phyloP scores from a whole-genome alignment of 2,329 filamentous ascomycete genomes.

The Pseudogymnoascus sp. region DNA sequence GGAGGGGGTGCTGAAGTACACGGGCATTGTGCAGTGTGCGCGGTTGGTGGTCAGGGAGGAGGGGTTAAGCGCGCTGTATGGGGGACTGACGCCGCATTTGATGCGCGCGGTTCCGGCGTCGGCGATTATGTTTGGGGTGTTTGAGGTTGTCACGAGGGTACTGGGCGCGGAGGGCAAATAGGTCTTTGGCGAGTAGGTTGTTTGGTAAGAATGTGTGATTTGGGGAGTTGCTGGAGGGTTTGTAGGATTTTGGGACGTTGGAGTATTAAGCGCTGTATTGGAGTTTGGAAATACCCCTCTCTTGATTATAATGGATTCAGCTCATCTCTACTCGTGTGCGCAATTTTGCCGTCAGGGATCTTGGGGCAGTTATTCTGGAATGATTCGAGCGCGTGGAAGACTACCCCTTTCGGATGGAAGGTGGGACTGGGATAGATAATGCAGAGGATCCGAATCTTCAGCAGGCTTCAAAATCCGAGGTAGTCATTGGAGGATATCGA shows the following conservation, averaged over 20 bases:
- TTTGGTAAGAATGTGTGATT: not conserved
- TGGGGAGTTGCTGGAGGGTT: not conserved
- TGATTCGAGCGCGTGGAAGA: not conserved
- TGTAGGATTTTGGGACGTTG: not conserved
- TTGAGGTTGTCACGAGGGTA: not conserved
- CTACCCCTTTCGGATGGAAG: not conserved
- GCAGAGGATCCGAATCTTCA: not conserved
- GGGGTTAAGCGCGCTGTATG: not conserved
- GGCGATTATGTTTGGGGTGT: not conserved
- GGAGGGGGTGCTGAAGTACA: not conserved
- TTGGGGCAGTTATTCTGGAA: not conserved
- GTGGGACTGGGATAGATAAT: not conserved
- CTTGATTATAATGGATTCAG: not conserved
- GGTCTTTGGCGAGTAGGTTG: not conserved
- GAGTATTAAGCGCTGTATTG: not conserved
- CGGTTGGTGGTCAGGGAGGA: not conserved
- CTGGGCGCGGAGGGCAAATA: not conserved
- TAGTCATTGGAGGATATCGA: not conserved
- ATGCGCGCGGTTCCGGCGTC: not conserved
- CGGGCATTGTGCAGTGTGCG: not conserved
- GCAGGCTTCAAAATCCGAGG: not conserved
- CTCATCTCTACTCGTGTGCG: not conserved
- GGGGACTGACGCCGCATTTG: not conserved
- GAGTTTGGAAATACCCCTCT: conserved; percentile 1
- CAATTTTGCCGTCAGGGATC: not conserved